Percentiles rank a stretch among this genome's conserved stretches.
Conservation (phyloP, 257 asterid species). For the Catharanthus roseus region DNA sequence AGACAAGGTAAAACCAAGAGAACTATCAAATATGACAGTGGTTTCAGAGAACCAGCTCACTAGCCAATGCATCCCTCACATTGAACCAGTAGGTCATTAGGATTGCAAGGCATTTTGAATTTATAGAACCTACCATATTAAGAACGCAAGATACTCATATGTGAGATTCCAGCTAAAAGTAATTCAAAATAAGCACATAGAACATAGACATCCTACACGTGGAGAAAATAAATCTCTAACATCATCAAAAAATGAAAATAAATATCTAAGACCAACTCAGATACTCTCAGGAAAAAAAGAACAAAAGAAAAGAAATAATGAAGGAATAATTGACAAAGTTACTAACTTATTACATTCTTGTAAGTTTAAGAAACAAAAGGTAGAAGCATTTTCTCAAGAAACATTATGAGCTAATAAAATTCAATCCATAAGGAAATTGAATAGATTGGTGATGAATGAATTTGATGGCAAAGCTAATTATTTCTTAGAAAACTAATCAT, state of each 20-base stretch:
- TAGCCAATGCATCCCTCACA: slow-evolving; percentile 92
- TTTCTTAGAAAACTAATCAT: neutral
- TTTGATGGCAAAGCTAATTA: slow-evolving; percentile 4
- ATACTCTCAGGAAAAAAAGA: neutral
- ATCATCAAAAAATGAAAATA: neutral
- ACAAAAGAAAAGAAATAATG: neutral
- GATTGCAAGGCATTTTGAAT: slow-evolving; percentile 97
- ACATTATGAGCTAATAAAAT: neutral
- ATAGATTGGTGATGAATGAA: neutral
- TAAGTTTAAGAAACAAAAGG: neutral
- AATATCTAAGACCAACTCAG: neutral
- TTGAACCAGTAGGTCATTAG: slow-evolving; percentile 94
- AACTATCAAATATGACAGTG: slow-evolving; percentile 9
- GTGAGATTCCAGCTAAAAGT: neutral
- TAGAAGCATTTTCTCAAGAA: neutral
- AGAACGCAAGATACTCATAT: slow-evolving; percentile 13
- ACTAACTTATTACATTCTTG: neutral
- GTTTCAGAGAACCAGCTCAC: slow-evolving; percentile 42
- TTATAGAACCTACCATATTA: slow-evolving; percentile 66
- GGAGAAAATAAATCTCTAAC: neutral
- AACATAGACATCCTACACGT: neutral
- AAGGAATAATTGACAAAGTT: neutral
- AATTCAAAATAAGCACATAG: slow-evolving; percentile 3
- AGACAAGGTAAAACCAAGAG: neutral
- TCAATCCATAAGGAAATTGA: neutral